A percentile compares a stretch with the other conserved stretches of the same genome.
Evolutionary conservation across 2,329 filamentous ascomycete genomes (phyloP).

Genomic region (Ophiostoma sp.): DNA sequence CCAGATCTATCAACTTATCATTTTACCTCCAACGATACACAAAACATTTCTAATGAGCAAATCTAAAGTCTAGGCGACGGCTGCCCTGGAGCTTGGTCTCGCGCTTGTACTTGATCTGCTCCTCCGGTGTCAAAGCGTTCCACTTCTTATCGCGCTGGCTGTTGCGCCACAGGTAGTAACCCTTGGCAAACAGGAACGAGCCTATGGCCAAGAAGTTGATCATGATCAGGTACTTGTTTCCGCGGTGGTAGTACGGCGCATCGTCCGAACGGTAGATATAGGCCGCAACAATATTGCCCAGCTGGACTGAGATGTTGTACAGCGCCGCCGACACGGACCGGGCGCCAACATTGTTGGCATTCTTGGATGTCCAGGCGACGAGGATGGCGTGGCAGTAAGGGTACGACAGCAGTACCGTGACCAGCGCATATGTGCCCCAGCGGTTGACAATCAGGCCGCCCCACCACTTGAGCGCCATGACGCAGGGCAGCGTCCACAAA

Average conservation of each 20-base stretch:
- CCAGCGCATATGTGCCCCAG: conserved; percentile 48
- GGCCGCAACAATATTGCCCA: conserved; percentile 40
- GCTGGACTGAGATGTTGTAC: conserved; percentile 54
- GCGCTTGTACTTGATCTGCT: conserved; percentile 46
- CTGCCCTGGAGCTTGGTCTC: conserved; percentile 42
- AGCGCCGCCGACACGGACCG: conserved; percentile 56
- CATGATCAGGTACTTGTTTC: conserved; percentile 40
- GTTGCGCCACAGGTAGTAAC: conserved; percentile 51
- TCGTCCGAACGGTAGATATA: conserved; percentile 42
- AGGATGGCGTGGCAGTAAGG: conserved; percentile 41
- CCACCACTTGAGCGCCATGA: conserved; percentile 46
- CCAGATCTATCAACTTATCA: not conserved
- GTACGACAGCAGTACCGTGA: conserved; percentile 43
- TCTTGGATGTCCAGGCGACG: conserved; percentile 58
- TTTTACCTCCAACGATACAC: no score
- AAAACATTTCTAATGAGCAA: conserved; percentile 27
- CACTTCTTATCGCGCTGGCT: conserved; percentile 43
- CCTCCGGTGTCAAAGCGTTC: conserved; percentile 45
- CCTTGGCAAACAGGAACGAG: conserved; percentile 32
- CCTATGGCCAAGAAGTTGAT: conserved; percentile 38
- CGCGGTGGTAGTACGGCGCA: conserved; percentile 43
- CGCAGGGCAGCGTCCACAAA: conserved; percentile 48
- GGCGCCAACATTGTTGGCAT: conserved; percentile 57
- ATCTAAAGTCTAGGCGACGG: conserved; percentile 41
- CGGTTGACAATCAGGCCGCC: conserved; percentile 36